Conservation (phyloP, 805 yeast species). For the Lachancea quebecensis region DNA sequence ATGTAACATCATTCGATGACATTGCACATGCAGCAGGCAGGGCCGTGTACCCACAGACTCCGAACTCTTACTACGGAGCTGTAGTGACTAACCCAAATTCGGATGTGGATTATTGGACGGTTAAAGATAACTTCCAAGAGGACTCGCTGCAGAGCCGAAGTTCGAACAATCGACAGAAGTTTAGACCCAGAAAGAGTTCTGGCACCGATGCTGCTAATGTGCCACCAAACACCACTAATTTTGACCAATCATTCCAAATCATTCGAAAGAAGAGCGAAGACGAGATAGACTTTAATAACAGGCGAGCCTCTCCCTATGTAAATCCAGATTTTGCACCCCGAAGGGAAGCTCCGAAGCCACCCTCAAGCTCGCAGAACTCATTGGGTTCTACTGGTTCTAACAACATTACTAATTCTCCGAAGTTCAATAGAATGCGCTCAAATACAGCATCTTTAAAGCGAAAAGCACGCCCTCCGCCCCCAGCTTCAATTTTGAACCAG, state of each 20-base stretch:
- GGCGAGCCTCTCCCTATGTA: constrained; percentile 68
- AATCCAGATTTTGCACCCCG: constrained; percentile 55
- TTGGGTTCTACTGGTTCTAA: background rate
- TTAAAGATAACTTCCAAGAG: constrained; percentile 19
- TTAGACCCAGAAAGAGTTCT: constrained; percentile 4
- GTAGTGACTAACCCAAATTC: constrained; percentile 6
- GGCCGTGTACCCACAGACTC: constrained; percentile 29
- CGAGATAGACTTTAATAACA: constrained; percentile 77
- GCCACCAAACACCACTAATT: constrained; percentile 9
- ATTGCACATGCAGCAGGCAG: constrained; percentile 17
- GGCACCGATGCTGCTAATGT: constrained; percentile 1
- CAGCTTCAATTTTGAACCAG: constrained; percentile 3
- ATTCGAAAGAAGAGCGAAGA: constrained; percentile 54
- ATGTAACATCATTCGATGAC: constrained; percentile 28
- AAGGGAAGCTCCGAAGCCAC: constrained; percentile 69
- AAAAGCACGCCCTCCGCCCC: constrained; percentile 19
- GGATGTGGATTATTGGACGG: constrained; percentile 26
- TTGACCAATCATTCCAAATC: constrained; percentile 51
- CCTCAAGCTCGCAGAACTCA: constrained; percentile 29
- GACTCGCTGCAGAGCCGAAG: constrained; percentile 10
- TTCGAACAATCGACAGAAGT: constrained; percentile 11
- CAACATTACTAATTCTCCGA: constrained; percentile 4
- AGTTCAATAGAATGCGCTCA: constrained; percentile 14
- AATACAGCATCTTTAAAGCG: constrained; percentile 8
- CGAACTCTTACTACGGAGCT: constrained; percentile 27